Evolutionary conservation across 768 basidiomycete species (phyloP).

Genomic region (Floccularia luteovirens): DNA sequence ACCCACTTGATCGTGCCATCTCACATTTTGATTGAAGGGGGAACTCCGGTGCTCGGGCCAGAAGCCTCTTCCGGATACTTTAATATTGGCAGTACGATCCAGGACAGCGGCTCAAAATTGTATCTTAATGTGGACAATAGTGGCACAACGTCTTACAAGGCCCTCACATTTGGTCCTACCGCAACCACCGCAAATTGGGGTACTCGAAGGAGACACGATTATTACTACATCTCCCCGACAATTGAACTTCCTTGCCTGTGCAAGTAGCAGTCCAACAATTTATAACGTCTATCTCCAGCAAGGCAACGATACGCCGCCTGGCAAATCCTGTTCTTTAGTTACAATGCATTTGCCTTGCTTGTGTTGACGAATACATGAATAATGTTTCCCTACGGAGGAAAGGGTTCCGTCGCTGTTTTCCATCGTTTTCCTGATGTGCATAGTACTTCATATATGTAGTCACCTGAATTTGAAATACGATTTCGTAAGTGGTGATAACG

Average conservation of each 20-base stretch:
- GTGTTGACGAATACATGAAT: slow-evolving; percentile 18
- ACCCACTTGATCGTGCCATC: neutral
- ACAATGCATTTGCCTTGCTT: slow-evolving; percentile 38
- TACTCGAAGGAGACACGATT: slow-evolving; percentile 52
- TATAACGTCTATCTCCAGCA: slow-evolving; percentile 44
- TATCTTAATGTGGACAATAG: slow-evolving; percentile 40
- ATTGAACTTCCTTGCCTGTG: slow-evolving; percentile 48
- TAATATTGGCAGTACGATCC: slow-evolving; percentile 39
- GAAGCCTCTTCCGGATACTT: slow-evolving; percentile 43
- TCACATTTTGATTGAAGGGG: slow-evolving; percentile 21
- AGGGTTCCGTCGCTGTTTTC: no score
- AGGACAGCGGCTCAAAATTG: slow-evolving; percentile 28
- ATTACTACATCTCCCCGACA: slow-evolving; percentile 43
- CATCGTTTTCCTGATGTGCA: no score
- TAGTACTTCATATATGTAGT: no score
- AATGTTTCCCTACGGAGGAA: no score
- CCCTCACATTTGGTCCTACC: slow-evolving; percentile 34
- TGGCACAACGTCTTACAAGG: slow-evolving; percentile 38
- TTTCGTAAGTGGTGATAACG: no score
- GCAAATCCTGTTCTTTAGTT: slow-evolving; percentile 26
- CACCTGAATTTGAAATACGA: no score
- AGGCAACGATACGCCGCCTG: slow-evolving; percentile 38
- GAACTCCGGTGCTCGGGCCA: slow-evolving; percentile 42
- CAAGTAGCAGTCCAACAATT: slow-evolving; percentile 28
- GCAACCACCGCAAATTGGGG: slow-evolving; percentile 48